Percentiles rank a stretch among this genome's conserved stretches.
Evolutionary conservation across 2,329 filamentous ascomycete genomes (phyloP).

Genomic region (Dendrostoma leiphaemia): DNA sequence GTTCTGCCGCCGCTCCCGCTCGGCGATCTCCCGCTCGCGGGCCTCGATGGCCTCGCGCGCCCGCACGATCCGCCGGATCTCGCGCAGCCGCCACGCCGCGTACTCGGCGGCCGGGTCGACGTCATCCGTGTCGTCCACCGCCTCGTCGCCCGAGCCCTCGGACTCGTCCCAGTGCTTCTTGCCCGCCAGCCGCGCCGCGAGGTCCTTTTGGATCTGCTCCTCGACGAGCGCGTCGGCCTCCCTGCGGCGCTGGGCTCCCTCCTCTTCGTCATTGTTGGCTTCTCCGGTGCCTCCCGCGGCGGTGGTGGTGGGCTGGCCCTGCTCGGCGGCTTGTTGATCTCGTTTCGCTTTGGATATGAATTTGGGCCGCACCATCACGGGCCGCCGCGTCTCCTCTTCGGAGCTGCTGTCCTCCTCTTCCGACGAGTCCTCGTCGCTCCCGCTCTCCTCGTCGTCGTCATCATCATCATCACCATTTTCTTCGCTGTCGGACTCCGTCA

Average conservation of each 20-base stretch:
- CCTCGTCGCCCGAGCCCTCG: conserved; percentile 61
- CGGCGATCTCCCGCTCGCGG: conserved; percentile 80
- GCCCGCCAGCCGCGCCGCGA: conserved; percentile 69
- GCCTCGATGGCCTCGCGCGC: conserved; percentile 82
- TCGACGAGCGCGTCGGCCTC: conserved; percentile 79
- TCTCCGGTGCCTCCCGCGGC: too few relatives aligned
- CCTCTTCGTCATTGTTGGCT: conserved; percentile 39
- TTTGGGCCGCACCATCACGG: conserved; percentile 61
- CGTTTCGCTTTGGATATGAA: conserved; percentile 56
- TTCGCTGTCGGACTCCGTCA: conserved; percentile 56
- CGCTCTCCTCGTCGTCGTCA: conserved; percentile 33
- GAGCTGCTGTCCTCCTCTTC: conserved; percentile 45
- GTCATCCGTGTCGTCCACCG: conserved; percentile 86
- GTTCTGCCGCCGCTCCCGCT: conserved; percentile 83
- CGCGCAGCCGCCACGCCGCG: conserved; percentile 90
- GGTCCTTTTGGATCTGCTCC: conserved; percentile 81
- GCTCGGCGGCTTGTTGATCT: background rate
- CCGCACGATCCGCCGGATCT: conserved; percentile 84
- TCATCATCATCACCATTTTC: conserved; percentile 41
- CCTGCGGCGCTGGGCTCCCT: conserved; percentile 63
- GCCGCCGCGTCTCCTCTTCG: conserved; percentile 56
- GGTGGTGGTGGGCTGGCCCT: conserved; percentile 7
- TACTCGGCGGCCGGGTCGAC: conserved; percentile 84
- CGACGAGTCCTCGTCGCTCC: conserved; percentile 29
- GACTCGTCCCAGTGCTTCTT: conserved; percentile 85